A percentile compares a stretch with the other conserved stretches of the same genome.
Conservation (phyloP, 805 yeast species). For the Saccharomycopsis fodiens region DNA sequence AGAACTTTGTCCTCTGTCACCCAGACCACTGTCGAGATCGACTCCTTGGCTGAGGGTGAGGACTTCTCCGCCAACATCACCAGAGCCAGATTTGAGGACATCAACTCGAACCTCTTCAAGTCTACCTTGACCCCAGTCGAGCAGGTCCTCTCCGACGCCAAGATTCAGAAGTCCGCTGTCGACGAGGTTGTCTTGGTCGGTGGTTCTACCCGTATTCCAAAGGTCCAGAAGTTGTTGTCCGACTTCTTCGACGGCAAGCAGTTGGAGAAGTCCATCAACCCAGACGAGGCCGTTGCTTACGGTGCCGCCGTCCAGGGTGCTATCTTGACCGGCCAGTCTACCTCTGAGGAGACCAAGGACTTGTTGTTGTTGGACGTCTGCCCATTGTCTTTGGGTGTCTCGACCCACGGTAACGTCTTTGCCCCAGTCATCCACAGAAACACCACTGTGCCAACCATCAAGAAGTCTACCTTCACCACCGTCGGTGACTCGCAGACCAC, state of each 20-base stretch:
- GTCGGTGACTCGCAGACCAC: conserved; percentile 98
- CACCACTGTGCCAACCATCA: conserved; percentile 98
- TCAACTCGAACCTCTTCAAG: conserved; percentile 88
- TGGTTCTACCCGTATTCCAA: conserved; percentile 99
- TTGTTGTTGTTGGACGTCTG: conserved; percentile 93
- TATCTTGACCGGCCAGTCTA: conserved; percentile 81
- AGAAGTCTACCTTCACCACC: conserved; percentile 98
- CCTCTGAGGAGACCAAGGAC: conserved; percentile 90
- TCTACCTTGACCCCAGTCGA: conserved; percentile 91
- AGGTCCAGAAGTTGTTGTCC: conserved; percentile 88
- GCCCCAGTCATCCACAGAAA: conserved; percentile 99
- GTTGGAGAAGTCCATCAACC: conserved; percentile 94
- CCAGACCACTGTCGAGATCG: conserved; percentile 94
- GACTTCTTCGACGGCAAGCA: conserved; percentile 97
- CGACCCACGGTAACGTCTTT: conserved; percentile 98
- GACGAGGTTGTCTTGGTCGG: conserved; percentile 96
- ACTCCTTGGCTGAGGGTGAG: conserved; percentile 91
- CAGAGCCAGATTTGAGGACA: conserved; percentile 97
- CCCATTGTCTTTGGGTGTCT: conserved; percentile 98
- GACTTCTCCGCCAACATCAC: conserved; percentile 90
- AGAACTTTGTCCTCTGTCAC: conserved; percentile 95
- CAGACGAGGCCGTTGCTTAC: conserved; percentile 98
- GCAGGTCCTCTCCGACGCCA: conserved; percentile 89
- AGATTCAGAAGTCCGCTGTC: conserved; percentile 73
- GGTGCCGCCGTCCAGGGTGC: conserved; percentile 99